Evolutionary conservation across 176 grass and related monocot species (phyloP).

Genomic region (Rhipidocladum racemiflorum): DNA sequence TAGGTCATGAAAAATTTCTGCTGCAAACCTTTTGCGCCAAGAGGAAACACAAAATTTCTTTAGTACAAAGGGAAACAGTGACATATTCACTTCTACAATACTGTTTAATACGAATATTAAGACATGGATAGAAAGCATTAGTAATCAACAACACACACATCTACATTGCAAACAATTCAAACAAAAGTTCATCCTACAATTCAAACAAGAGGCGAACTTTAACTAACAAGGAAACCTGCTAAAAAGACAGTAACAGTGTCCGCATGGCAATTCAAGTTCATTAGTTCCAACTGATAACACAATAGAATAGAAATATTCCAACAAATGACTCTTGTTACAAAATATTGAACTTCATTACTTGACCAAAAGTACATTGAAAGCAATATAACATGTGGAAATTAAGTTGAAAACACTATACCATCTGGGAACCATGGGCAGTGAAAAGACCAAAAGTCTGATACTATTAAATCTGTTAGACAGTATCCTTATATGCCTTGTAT

Average conservation of each 20-base stretch:
- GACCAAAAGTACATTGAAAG: neutral
- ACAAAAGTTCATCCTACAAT: neutral
- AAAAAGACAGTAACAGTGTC: neutral
- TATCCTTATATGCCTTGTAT: no score
- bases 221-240: neutral
- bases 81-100: neutral
- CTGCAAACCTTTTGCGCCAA: slow-evolving; percentile 67
- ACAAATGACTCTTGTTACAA: neutral
- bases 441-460: neutral
- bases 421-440: neutral
- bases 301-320: neutral
- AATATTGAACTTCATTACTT: neutral
- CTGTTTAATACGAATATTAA: neutral
- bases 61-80: neutral
- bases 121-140: slow-evolving; percentile 13
- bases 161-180: neutral
- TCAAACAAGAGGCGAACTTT: neutral
- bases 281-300: neutral
- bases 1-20: slow-evolving; percentile 93
- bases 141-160: neutral
- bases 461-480: no score
- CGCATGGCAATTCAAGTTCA: neutral
- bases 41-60: neutral
- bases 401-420: neutral
- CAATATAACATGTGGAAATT: neutral